phyloP scores from a whole-genome alignment of 2,329 filamentous ascomycete species.

The Monilinia fructigena region DNA sequence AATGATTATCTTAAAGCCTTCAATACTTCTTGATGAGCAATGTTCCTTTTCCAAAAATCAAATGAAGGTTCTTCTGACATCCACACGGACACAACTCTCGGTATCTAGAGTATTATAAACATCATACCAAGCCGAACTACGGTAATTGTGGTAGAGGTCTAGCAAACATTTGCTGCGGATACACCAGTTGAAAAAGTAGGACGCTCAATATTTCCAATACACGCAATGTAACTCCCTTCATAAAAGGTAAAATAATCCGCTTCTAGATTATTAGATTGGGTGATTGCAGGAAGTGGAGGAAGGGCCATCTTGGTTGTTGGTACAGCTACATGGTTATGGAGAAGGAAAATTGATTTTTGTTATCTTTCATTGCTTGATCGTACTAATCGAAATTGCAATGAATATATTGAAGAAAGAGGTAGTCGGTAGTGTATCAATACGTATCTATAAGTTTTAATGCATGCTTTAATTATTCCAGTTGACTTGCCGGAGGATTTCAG shows the following conservation, averaged over 20 bases:
- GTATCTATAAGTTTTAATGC: neutral
- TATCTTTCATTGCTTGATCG: neutral
- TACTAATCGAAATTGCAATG: neutral
- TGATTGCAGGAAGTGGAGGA: no score
- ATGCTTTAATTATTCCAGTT: neutral
- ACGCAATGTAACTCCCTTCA: neutral
- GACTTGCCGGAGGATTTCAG: neutral
- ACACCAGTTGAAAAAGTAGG: neutral
- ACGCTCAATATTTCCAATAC: neutral
- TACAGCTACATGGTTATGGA: no score
- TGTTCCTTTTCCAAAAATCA: neutral
- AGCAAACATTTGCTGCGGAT: neutral
- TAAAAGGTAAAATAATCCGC: no score
- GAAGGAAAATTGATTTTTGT: no score
- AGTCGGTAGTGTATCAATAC: neutral
- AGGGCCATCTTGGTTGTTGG: no score
- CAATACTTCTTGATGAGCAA: neutral
- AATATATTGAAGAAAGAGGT: neutral
- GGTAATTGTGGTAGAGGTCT: neutral
- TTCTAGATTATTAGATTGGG: no score
- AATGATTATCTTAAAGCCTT: neutral
- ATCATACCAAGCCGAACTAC: neutral
- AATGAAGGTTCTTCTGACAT: neutral
- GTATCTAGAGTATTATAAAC: neutral
- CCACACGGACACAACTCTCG: neutral